A percentile compares a stretch with the other conserved stretches of the same genome.
phyloP scores from a whole-genome alignment of 495 filamentous ascomycete genomes.

The Talaromyces borbonicus region DNA sequence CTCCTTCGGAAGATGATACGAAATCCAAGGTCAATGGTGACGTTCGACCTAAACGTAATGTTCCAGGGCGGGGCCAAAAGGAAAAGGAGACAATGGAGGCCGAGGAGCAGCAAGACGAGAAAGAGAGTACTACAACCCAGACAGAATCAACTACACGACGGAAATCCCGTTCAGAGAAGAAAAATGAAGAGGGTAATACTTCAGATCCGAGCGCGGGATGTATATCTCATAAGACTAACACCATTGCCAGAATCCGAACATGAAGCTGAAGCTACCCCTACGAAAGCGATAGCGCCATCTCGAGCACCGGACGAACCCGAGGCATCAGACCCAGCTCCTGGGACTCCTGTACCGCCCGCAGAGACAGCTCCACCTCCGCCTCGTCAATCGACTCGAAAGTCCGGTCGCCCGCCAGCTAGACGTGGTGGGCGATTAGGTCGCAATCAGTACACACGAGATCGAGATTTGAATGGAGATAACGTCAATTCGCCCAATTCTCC shows the following conservation, averaged over 20 bases:
- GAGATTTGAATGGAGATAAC: constrained; percentile 48
- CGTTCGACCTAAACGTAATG: constrained; percentile 54
- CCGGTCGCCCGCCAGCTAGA: constrained; percentile 51
- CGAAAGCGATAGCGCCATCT: constrained; percentile 24
- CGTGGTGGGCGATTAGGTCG: constrained; percentile 62
- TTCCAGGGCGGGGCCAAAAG: constrained; percentile 54
- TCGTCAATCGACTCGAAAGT: constrained; percentile 51
- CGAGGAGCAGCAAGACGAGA: constrained; percentile 24
- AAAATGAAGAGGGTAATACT: constrained; percentile 74
- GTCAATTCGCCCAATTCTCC: constrained; percentile 41
- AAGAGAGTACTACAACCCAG: constrained; percentile 60
- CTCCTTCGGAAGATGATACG: constrained; percentile 63
- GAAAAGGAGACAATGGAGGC: constrained; percentile 62
- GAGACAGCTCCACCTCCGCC: constrained; percentile 26
- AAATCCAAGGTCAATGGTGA: constrained; percentile 36
- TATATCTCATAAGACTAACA: constrained; percentile 1
- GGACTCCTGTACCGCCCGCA: constrained; percentile 40
- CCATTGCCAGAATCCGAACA: constrained; percentile 27
- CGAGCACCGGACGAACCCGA: constrained; percentile 23
- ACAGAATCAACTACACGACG: constrained; percentile 62
- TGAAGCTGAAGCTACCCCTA: constrained; percentile 26
- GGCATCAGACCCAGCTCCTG: constrained; percentile 40
- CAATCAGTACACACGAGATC: constrained; percentile 79
- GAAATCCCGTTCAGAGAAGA: constrained; percentile 62
- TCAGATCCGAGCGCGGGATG: constrained; percentile 13